phyloP scores from a whole-genome alignment of 768 basidiomycete species.

The Dentipellis fragilis region DNA sequence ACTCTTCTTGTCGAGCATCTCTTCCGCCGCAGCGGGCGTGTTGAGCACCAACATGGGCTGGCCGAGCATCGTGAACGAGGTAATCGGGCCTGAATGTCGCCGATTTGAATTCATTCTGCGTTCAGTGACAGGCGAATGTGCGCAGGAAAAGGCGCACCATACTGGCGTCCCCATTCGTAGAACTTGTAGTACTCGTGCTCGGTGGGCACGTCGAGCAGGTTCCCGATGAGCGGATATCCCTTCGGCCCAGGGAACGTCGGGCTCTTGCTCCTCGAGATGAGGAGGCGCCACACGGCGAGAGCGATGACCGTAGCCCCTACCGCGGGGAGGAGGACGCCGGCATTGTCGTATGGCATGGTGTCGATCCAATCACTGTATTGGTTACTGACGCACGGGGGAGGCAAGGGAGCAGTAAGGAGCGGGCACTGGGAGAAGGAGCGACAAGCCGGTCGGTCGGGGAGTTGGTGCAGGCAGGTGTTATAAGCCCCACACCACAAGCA shows the following conservation, averaged over 20 bases:
- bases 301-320: conserved; percentile 4
- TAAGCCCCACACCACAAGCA: no score
- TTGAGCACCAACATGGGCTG: conserved; percentile 17
- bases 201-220: conserved; percentile 11
- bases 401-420: no score
- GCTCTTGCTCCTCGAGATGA: conserved; percentile 6
- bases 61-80: conserved; percentile 16
- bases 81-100: conserved; percentile 13
- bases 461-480: no score
- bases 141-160: conserved; percentile 5
- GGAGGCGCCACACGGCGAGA: conserved; percentile 9
- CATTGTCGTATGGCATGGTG: no score
- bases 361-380: no score
- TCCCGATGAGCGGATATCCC: conserved; percentile 13
- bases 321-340: no score
- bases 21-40: conserved; percentile 11
- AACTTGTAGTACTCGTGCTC: conserved; percentile 12
- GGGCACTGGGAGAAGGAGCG: no score
- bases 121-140: background rate
- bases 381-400: no score
- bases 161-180: conserved; percentile 7
- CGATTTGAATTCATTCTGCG: background rate
- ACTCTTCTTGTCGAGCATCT: conserved; percentile 19
- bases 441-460: no score
- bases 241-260: conserved; percentile 9